Evolutionary conservation across 2,329 filamentous ascomycete genomes (phyloP).

Genomic region (Tolypocladium paradoxum): DNA sequence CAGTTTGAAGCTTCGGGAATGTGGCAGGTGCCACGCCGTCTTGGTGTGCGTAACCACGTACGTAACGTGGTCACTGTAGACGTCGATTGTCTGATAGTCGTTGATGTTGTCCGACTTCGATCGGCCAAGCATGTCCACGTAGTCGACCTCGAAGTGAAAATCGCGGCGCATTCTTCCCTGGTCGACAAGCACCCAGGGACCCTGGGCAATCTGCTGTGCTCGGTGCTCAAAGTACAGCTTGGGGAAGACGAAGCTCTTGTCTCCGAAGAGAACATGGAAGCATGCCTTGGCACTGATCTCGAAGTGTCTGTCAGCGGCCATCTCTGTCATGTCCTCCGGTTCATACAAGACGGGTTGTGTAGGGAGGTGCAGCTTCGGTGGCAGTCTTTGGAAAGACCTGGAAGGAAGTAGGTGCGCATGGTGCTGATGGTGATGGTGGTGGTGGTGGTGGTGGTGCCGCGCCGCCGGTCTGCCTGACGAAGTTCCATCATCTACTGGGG

Average conservation of each 20-base stretch:
- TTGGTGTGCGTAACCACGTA: conserved; percentile 54
- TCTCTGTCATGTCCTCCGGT: conserved; percentile 67
- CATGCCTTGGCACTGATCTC: conserved; percentile 88
- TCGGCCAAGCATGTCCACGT: conserved; percentile 53
- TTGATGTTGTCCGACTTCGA: conserved; percentile 51
- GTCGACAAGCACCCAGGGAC: conserved; percentile 68
- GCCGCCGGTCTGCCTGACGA: conserved; percentile 24
- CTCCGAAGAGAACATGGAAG: conserved; percentile 93
- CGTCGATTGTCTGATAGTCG: conserved; percentile 80
- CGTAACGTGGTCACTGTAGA: conserved; percentile 64
- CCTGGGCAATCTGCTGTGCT: conserved; percentile 71
- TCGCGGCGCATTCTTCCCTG: conserved; percentile 62
- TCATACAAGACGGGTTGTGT: conserved; percentile 72
- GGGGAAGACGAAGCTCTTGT: conserved; percentile 91
- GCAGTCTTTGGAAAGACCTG: conserved; percentile 23
- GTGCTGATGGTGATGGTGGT: background rate
- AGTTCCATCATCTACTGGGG: conserved; percentile 47
- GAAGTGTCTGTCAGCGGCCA: conserved; percentile 71
- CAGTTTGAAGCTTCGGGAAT: conserved; percentile 66
- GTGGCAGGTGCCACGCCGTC: conserved; percentile 75
- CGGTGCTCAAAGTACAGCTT: conserved; percentile 76
- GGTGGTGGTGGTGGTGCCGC: conserved; percentile 21
- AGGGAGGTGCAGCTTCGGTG: conserved; percentile 71
- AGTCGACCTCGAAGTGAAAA: conserved; percentile 69
- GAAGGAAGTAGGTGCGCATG: conserved; percentile 19